Percentiles rank a stretch among this genome's conserved stretches.
These are phyloP conservation scores for Skeletonema marinoi DNA, from an alignment of 108 stramenopile genomes.

Conservation along the genomic window DNA sequence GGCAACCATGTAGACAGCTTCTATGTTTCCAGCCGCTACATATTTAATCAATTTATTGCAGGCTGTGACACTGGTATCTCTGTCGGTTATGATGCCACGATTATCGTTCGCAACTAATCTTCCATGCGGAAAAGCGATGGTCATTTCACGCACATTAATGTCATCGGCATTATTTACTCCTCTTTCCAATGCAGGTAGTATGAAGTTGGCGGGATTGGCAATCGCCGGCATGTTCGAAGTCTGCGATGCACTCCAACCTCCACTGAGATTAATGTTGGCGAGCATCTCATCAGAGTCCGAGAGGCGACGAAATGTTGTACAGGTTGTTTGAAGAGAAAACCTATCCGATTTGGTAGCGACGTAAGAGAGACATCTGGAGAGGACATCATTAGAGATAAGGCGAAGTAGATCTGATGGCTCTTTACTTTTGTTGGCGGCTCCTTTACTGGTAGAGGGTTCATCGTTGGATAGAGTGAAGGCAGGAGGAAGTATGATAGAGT, in stretches of 20 bases:
- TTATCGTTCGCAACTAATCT: conserved; percentile 7
- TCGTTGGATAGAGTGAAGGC: background rate
- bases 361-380: conserved; percentile 57
- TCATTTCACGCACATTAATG: conserved; percentile 1
- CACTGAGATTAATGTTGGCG: conserved; percentile 55
- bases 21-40: conserved; percentile 70
- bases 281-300: conserved; percentile 70
- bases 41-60: conserved; percentile 39
- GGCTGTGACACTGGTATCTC: conserved; percentile 26
- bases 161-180: conserved; percentile 29
- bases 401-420: conserved; percentile 19
- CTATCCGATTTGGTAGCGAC: conserved; percentile 60
- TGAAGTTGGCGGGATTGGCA: conserved; percentile 58
- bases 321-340: conserved; percentile 65
- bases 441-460: background rate
- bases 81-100: conserved; percentile 26
- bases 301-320: conserved; percentile 55
- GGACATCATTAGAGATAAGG: conserved; percentile 18
- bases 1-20: conserved; percentile 85
- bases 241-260: conserved; percentile 44
- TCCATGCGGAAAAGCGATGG: background rate
- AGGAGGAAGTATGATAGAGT: background rate
- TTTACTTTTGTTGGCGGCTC: background rate
- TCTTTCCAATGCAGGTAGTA: conserved; percentile 39
- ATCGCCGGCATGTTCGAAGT: background rate